Evolutionary conservation across 495 filamentous ascomycete species (phyloP).

Genomic region (Acidomyces sp.): DNA sequence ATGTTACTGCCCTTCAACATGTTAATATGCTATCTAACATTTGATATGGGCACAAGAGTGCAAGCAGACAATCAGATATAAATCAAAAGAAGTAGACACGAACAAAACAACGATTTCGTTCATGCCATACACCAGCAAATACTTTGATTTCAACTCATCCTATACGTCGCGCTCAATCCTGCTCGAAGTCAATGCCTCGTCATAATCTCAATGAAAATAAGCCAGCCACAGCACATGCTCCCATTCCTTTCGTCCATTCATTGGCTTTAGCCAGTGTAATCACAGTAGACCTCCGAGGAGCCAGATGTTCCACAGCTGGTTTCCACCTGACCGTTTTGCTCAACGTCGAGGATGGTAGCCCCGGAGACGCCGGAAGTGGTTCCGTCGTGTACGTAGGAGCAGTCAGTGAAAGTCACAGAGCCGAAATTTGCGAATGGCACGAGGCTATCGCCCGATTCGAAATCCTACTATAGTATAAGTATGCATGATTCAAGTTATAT

Average conservation of each 20-base stretch:
- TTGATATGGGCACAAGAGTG: no score
- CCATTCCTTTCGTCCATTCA: no score
- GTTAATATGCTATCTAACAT: no score
- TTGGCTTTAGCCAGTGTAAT: no score
- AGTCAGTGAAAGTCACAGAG: conserved; percentile 16
- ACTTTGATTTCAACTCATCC: no score
- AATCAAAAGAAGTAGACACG: no score
- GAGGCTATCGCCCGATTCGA: conserved; percentile 28
- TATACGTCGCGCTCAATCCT: not conserved
- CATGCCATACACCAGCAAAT: no score
- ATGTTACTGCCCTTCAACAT: no score
- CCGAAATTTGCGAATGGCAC: conserved; percentile 39
- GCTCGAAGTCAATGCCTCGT: not conserved
- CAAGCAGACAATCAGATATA: no score
- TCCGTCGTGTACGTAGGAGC: conserved; percentile 1
- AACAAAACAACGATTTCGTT: no score
- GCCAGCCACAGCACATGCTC: no score
- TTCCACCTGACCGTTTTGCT: conserved; percentile 4
- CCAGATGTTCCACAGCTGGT: conserved; percentile 1
- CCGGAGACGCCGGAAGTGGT: conserved; percentile 3
- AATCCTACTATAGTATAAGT: conserved; percentile 28
- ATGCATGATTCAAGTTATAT: not conserved
- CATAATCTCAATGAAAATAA: no score
- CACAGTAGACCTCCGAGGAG: not conserved
- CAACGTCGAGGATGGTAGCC: conserved; percentile 8